These are phyloP conservation scores for Borealophlyctis nickersoniae DNA, from an alignment of 192 early-diverging fungal species.

Conservation along the genomic window DNA sequence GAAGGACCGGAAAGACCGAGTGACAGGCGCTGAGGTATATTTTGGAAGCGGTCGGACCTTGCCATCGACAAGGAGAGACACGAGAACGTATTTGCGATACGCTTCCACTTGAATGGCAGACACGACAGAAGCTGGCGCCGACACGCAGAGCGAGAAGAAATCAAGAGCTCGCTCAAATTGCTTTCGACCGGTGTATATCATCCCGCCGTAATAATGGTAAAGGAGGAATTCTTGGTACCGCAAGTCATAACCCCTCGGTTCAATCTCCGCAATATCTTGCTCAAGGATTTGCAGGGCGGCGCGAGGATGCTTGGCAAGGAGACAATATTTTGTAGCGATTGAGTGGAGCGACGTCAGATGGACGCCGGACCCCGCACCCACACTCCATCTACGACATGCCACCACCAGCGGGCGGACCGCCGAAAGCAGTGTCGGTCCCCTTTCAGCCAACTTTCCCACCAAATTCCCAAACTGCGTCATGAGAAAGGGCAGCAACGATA, in stretches of 20 bases:
- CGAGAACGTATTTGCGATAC: conserved; percentile 66
- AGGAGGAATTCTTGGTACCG: conserved; percentile 60
- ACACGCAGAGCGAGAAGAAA: conserved; percentile 57
- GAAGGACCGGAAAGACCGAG: conserved; percentile 37
- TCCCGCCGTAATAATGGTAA: conserved; percentile 77
- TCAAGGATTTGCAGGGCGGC: conserved; percentile 28
- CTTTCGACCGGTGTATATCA: conserved; percentile 68
- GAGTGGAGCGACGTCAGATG: conserved; percentile 31
- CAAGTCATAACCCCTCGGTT: conserved; percentile 12
- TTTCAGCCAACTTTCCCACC: background rate
- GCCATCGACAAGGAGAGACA: conserved; percentile 60
- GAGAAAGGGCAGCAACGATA: background rate
- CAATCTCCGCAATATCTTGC: conserved; percentile 20
- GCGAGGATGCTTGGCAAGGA: conserved; percentile 33
- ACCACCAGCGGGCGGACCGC: conserved; percentile 14
- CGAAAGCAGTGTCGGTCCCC: background rate
- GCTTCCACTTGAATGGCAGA: conserved; percentile 76
- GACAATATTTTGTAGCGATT: conserved; percentile 23
- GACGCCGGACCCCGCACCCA: background rate
- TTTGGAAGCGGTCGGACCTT: conserved; percentile 25
- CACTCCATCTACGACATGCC: background rate
- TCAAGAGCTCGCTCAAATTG: conserved; percentile 59
- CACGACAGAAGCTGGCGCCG: conserved; percentile 56
- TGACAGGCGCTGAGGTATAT: conserved; percentile 33
- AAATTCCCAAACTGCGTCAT: conserved; percentile 12